Conservation (phyloP, 2,329 filamentous ascomycete species). For the Zelopaecilomyces penicillatus region DNA sequence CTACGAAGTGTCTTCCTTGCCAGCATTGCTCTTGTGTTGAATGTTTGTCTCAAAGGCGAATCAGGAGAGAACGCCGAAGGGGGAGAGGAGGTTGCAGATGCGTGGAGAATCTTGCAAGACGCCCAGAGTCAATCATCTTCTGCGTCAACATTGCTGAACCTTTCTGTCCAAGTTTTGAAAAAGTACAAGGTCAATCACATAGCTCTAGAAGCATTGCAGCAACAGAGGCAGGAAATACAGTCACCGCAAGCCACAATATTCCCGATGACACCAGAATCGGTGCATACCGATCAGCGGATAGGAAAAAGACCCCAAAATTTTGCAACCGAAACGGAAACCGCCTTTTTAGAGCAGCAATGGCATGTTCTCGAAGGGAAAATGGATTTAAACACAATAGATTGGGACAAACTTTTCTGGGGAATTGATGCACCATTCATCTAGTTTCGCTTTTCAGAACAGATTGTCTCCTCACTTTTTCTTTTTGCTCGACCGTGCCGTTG, state of each 20-base stretch:
- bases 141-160: conserved; percentile 21
- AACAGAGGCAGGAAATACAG: conserved; percentile 6
- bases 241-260: conserved; percentile 1
- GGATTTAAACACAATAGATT: conserved; percentile 27
- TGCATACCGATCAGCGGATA: conserved; percentile 9
- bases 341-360: conserved; percentile 19
- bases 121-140: conserved; percentile 21
- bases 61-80: conserved; percentile 15
- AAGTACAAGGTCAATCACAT: conserved; percentile 21
- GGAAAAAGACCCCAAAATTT: conserved; percentile 5
- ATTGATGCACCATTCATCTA: conserved; percentile 25
- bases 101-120: conserved; percentile 25
- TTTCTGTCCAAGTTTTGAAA: conserved; percentile 22
- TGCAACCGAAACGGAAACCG: conserved; percentile 8
- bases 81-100: conserved; percentile 19
- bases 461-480: no score
- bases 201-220: conserved; percentile 14
- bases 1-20: conserved; percentile 27
- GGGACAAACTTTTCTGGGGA: conserved; percentile 26
- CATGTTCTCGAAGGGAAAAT: conserved; percentile 19
- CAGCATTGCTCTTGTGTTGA: conserved; percentile 24
- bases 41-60: conserved; percentile 21
- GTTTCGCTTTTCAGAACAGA: background rate
- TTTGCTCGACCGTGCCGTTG: background rate
- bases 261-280: conserved; percentile 23